Evolutionary conservation across 2,329 filamentous ascomycete species (phyloP).

Genomic region (Calycina herbarum): DNA sequence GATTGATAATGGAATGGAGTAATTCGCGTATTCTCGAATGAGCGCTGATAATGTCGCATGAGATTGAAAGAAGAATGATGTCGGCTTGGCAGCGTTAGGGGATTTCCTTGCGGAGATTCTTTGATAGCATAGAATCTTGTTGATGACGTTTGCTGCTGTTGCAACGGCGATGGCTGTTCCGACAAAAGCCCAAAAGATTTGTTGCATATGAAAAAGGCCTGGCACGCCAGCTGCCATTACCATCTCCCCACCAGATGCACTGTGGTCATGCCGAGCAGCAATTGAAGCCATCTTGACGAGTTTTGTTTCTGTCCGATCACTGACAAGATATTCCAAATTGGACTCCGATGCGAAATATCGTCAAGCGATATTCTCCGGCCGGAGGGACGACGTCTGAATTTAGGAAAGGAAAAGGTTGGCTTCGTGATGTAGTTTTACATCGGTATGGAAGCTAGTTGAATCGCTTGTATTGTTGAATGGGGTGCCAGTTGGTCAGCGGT

Average conservation of each 20-base stretch:
- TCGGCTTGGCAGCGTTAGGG: slow-evolving; percentile 53
- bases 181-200: slow-evolving; percentile 49
- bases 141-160: slow-evolving; percentile 46
- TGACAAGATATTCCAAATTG: neutral
- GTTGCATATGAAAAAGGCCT: slow-evolving; percentile 43
- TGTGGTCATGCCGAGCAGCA: slow-evolving; percentile 22
- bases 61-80: slow-evolving; percentile 45
- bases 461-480: neutral
- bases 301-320: neutral
- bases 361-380: neutral
- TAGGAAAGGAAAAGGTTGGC: neutral
- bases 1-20: slow-evolving; percentile 41
- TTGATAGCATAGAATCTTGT: slow-evolving; percentile 49
- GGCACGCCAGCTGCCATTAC: slow-evolving; percentile 42
- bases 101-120: slow-evolving; percentile 51
- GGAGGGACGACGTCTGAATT: neutral
- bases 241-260: slow-evolving; percentile 31
- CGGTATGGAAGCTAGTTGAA: neutral
- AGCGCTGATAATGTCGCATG: slow-evolving; percentile 56
- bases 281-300: slow-evolving; percentile 22
- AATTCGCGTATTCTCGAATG: slow-evolving; percentile 53
- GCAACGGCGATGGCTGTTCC: slow-evolving; percentile 46
- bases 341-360: neutral
- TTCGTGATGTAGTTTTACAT: neutral
- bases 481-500: neutral